Base-by-base conservation (phyloP, 2,329 filamentous ascomycete genomes). In the Cadophora gregata region DNA sequence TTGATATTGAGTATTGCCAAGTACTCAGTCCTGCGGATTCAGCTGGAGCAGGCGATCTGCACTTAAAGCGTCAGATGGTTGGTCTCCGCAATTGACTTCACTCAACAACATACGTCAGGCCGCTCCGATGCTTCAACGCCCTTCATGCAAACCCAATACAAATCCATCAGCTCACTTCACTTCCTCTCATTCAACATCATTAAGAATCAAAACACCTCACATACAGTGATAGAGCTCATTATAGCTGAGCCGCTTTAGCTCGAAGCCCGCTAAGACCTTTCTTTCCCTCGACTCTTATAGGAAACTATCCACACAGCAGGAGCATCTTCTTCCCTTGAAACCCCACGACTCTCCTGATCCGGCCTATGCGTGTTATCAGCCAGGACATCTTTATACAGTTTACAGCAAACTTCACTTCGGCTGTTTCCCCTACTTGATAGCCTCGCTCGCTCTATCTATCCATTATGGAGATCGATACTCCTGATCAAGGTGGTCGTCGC, bases 401-500 rank as follows among this genome's bases (percentile, higher is more conserved):
- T 2, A 42, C 38, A 16, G 14, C 38, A 42, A 38, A 6, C 1
- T 24, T 38, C 31, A 56, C 53, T 56, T 16, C 3, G 21, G 14
- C 3, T 7, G 14, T 9, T 4, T 38, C 42, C 7, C 61, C 16
- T 25, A n/a, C 19, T 33, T 51, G 21, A 12, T 19, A 31, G 80
- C 81, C 21, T 12, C 9, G n/a, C n/a, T n/a, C n/a, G n/a, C 24
- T 42, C 21, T 24, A 8, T 24, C 4, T 42, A 42, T 9, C 36
- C 21, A 47, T 10, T 16, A 60, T 60, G 58, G 38, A 27, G 14
- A 4, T 42, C 6, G 38, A 42, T 42, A 60, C 38, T 16, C 25
- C 58, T 21, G 45, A 29, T 5, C 38, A 8, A 48, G 25, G 14
- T 9, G 58, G 38, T 10, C 58, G 8, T 19, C 38, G 25, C n/a